phyloP scores from a whole-genome alignment of 352 stramenopile genomes.

The Pythium periplocum region DNA sequence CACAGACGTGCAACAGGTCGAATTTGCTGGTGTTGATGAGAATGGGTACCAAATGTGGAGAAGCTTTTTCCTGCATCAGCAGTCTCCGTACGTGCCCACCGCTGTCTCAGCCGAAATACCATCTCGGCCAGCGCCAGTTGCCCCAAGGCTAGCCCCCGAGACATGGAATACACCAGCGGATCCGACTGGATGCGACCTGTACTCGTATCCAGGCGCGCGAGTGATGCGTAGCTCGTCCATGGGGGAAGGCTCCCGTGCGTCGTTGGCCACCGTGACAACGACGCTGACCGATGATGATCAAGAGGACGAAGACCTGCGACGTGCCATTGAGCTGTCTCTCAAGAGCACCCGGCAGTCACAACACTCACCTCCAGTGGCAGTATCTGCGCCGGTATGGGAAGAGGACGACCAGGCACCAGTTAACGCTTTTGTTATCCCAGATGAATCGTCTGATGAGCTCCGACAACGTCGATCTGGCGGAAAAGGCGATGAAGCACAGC shows the following conservation, averaged over 20 bases:
- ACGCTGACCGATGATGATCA: slow-evolving; percentile 19
- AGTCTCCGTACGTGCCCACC: slow-evolving; percentile 2
- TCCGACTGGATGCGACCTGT: neutral
- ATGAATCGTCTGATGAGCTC: neutral
- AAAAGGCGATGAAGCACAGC: slow-evolving; percentile 3
- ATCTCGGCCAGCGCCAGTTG: neutral
- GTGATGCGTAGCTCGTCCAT: neutral
- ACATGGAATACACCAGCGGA: neutral
- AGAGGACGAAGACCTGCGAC: slow-evolving; percentile 50
- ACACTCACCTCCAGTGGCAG: slow-evolving; percentile 21
- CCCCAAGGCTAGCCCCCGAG: neutral
- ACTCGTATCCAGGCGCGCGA: slow-evolving; percentile 7
- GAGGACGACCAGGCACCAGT: slow-evolving; percentile 13
- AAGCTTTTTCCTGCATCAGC: slow-evolving; percentile 52
- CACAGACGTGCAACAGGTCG: slow-evolving; percentile 28
- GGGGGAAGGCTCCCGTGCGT: slow-evolving; percentile 4
- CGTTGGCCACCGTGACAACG: slow-evolving; percentile 12
- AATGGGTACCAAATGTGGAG: slow-evolving; percentile 46
- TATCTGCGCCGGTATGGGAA: slow-evolving; percentile 17
- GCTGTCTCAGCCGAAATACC: too few species aligned
- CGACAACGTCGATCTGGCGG: neutral
- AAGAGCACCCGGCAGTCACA: slow-evolving; percentile 13
- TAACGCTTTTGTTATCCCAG: neutral
- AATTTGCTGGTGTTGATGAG: slow-evolving; percentile 55
- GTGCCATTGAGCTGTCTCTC: slow-evolving; percentile 53